phyloP scores from a whole-genome alignment of 106 monocot genomes.

The Dendrobium chrysotoxum region DNA sequence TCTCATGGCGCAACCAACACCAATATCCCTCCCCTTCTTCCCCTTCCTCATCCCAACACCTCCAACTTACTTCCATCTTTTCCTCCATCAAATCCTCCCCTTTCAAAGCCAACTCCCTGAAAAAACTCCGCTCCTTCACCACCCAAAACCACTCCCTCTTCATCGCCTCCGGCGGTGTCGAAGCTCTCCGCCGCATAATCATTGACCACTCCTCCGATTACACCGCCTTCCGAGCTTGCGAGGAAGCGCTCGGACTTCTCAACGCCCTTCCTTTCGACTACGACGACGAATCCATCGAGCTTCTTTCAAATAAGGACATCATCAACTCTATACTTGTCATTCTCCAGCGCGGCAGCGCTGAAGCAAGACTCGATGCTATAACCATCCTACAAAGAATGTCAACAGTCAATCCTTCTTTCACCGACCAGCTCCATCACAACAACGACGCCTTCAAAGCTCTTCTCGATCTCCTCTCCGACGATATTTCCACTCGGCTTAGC shows the following conservation, averaged over 20 bases:
- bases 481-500: slow-evolving; percentile 40
- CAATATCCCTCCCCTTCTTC: background rate
- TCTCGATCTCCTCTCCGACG: slow-evolving; percentile 74
- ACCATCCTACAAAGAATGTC: slow-evolving; percentile 41
- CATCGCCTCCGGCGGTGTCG: slow-evolving; percentile 35
- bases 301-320: slow-evolving; percentile 39
- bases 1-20: slow-evolving; percentile 39
- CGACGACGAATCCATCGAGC: slow-evolving; percentile 19
- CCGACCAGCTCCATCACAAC: slow-evolving; percentile 18
- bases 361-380: slow-evolving; percentile 48
- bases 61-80: slow-evolving; percentile 23
- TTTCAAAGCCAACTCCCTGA: slow-evolving; percentile 58
- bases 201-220: slow-evolving; percentile 28
- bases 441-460: slow-evolving; percentile 43
- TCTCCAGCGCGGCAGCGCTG: slow-evolving; percentile 61
- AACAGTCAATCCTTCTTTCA: background rate
- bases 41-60: slow-evolving; percentile 6
- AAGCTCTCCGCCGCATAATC: slow-evolving; percentile 29
- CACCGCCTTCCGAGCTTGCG: slow-evolving; percentile 41
- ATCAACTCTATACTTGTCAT: slow-evolving; percentile 42
- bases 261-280: slow-evolving; percentile 32
- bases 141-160: slow-evolving; percentile 8
- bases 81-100: slow-evolving; percentile 38
- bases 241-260: slow-evolving; percentile 55
- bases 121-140: slow-evolving; percentile 32